Conservation (phyloP, 441 rosid genomes). For the Bruguiera hainesii region DNA sequence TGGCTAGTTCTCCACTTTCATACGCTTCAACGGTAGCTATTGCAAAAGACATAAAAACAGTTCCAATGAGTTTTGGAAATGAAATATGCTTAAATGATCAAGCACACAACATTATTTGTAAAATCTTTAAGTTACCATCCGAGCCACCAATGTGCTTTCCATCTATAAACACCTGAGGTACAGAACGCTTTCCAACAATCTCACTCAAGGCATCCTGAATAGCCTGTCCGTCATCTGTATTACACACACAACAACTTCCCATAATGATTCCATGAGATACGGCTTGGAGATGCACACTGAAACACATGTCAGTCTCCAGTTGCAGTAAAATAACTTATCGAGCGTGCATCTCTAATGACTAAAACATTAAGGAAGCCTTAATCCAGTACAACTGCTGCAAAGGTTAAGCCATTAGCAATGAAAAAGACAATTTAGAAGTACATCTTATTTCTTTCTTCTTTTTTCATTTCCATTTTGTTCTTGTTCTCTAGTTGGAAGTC, state of each 20-base stretch:
- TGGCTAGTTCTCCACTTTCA: constrained; percentile 60
- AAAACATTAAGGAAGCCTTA: not conserved
- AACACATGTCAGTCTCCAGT: not conserved
- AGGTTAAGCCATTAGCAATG: not conserved
- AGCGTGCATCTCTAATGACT: not conserved
- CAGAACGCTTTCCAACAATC: constrained; percentile 67
- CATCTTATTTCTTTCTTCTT: too few relatives aligned
- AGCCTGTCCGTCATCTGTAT: constrained; percentile 60
- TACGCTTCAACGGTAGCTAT: constrained; percentile 74
- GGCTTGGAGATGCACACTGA: not conserved
- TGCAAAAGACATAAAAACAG: constrained; percentile 12
- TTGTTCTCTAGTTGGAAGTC: too few relatives aligned
- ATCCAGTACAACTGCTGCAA: not conserved
- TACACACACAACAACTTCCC: constrained; percentile 2
- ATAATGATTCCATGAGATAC: not conserved
- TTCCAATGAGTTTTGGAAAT: constrained; percentile 6
- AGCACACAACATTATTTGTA: not conserved
- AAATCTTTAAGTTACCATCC: constrained; percentile 50
- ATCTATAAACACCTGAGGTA: constrained; percentile 85
- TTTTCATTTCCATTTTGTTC: too few relatives aligned
- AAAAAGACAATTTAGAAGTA: too few relatives aligned
- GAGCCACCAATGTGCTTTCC: constrained; percentile 93
- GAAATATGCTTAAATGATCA: constrained; percentile 1
- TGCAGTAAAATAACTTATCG: not conserved
- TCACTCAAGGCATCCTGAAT: constrained; percentile 69